Evolutionary conservation across 208 protist genomes (phyloP).

Genomic region (Acanthamoeba castellanii): DNA sequence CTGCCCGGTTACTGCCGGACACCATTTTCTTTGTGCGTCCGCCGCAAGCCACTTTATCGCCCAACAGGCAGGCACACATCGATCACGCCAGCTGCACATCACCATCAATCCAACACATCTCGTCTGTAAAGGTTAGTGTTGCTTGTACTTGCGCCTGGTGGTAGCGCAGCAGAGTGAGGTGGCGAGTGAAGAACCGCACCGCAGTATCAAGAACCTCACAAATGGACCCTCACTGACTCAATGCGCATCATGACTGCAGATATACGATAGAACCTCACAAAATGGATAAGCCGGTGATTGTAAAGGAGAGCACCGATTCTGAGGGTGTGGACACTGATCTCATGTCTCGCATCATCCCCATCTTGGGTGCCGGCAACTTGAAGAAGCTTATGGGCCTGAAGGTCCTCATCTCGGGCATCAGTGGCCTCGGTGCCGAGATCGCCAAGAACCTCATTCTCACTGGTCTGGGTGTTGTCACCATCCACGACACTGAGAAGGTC

Average conservation of each 20-base stretch:
- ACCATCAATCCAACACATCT: too few species aligned
- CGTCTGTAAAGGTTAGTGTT: too few species aligned
- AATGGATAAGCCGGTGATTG: constrained; percentile 42
- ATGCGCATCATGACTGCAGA: background rate
- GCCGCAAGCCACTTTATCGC: background rate
- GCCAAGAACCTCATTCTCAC: constrained; percentile 95
- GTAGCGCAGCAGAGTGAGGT: too few species aligned
- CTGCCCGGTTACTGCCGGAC: background rate
- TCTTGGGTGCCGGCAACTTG: constrained; percentile 93
- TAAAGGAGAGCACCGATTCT: constrained; percentile 55
- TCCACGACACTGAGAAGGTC: constrained; percentile 89
- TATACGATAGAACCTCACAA: background rate
- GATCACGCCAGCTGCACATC: too few species aligned
- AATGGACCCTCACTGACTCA: background rate
- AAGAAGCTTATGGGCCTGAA: constrained; percentile 87
- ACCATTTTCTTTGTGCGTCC: background rate
- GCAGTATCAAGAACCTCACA: too few species aligned
- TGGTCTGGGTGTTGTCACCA: constrained; percentile 92
- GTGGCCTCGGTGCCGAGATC: constrained; percentile 94
- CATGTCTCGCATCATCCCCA: constrained; percentile 78
- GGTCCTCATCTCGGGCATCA: constrained; percentile 90
- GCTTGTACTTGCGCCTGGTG: too few species aligned
- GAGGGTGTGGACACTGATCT: constrained; percentile 69
- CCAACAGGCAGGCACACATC: background rate
- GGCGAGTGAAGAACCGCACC: too few species aligned